Percentiles rank a stretch among this genome's conserved stretches.
Evolutionary conservation across 805 yeast genomes (phyloP).

Genomic region (Spathaspora girioi): DNA sequence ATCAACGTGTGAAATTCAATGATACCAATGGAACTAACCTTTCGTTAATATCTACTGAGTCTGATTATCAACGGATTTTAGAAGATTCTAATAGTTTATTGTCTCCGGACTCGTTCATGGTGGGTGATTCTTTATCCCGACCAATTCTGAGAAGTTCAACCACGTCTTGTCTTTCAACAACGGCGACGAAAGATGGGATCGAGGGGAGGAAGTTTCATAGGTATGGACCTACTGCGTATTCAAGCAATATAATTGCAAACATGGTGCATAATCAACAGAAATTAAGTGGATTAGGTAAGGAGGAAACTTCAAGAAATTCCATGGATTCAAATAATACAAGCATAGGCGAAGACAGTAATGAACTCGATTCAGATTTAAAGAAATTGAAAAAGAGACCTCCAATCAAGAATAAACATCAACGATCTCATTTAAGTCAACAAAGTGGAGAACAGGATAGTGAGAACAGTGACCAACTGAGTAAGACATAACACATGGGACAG

Average conservation of each 20-base stretch:
- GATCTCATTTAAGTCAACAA: background rate
- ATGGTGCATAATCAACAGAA: conserved; percentile 19
- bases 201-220: conserved; percentile 60
- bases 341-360: background rate
- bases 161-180: conserved; percentile 66
- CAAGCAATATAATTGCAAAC: conserved; percentile 26
- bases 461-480: background rate
- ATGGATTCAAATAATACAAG: background rate
- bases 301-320: background rate
- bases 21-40: conserved; percentile 15
- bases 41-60: conserved; percentile 22
- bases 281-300: background rate
- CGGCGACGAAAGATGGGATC: conserved; percentile 71
- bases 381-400: background rate
- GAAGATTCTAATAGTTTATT: background rate
- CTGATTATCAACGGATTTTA: conserved; percentile 19
- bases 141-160: conserved; percentile 60
- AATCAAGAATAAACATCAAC: background rate
- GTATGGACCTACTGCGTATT: conserved; percentile 34
- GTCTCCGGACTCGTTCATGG: conserved; percentile 5
- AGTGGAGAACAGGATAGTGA: background rate
- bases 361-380: background rate
- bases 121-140: conserved; percentile 38
- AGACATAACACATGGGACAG: background rate
- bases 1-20: background rate